These are phyloP conservation scores for Coniochaeta hoffmannii DNA, from an alignment of 2,329 filamentous ascomycete genomes.

Conservation along the genomic window DNA sequence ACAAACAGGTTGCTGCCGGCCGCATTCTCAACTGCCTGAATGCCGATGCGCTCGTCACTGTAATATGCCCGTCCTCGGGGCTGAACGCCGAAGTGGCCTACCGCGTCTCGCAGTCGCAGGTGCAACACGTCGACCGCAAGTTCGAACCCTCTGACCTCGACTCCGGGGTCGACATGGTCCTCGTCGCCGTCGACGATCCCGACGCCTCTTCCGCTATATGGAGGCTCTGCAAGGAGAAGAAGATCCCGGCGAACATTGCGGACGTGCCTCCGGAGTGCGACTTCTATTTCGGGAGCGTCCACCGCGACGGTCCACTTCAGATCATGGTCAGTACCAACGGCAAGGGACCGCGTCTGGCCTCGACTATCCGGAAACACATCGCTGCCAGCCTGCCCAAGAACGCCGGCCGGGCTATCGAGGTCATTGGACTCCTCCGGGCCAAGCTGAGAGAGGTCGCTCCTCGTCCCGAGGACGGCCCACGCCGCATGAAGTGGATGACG, in stretches of 20 bases:
- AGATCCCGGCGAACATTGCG: slow-evolving; percentile 88
- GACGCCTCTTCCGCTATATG: slow-evolving; percentile 85
- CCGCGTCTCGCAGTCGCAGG: slow-evolving; percentile 66
- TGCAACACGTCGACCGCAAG: slow-evolving; percentile 72
- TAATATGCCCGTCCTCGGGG: slow-evolving; percentile 72
- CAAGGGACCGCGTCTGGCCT: slow-evolving; percentile 86
- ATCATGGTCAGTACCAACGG: slow-evolving; percentile 99
- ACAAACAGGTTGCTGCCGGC: slow-evolving; percentile 76
- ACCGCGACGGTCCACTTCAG: slow-evolving; percentile 90
- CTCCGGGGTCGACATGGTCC: slow-evolving; percentile 75
- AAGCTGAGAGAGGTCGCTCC: slow-evolving; percentile 76
- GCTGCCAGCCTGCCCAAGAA: slow-evolving; percentile 68
- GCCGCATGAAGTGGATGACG: slow-evolving; percentile 94
- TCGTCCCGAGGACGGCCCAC: slow-evolving; percentile 63
- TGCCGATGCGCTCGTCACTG: slow-evolving; percentile 83
- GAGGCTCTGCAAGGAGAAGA: slow-evolving; percentile 81
- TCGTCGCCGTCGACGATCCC: slow-evolving; percentile 89
- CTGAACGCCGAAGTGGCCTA: slow-evolving; percentile 84
- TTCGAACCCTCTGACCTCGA: slow-evolving; percentile 88
- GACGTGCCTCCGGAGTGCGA: slow-evolving; percentile 96
- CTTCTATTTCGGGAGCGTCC: slow-evolving; percentile 95
- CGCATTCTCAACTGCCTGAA: slow-evolving; percentile 92
- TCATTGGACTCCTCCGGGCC: slow-evolving; percentile 71
- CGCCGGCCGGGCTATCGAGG: slow-evolving; percentile 77
- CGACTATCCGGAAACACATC: slow-evolving; percentile 76